phyloP scores from a whole-genome alignment of 768 basidiomycete genomes.

The Podaxis sp. region DNA sequence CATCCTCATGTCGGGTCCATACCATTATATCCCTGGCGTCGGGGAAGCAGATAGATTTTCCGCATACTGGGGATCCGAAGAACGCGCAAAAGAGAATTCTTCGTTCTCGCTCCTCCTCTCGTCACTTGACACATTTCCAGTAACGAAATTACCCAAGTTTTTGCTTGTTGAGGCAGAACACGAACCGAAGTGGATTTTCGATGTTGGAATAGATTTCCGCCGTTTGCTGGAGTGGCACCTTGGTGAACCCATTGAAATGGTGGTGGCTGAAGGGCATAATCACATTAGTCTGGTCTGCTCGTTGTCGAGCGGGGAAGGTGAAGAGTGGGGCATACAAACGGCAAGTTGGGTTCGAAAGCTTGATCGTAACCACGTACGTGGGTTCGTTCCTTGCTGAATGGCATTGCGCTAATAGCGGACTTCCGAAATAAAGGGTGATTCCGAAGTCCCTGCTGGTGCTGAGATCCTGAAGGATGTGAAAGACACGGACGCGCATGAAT shows the following conservation, averaged over 20 bases:
- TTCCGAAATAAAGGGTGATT: not conserved
- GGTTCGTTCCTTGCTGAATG: not conserved
- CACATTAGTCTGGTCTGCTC: conserved; percentile 57
- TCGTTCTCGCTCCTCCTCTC: not conserved
- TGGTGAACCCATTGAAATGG: conserved; percentile 28
- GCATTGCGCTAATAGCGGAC: not conserved
- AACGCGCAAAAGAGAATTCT: conserved; percentile 1
- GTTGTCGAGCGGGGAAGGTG: conserved; percentile 53
- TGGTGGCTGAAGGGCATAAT: conserved; percentile 54
- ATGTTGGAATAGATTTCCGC: conserved; percentile 35
- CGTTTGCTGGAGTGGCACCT: conserved; percentile 35
- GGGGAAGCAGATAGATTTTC: conserved; percentile 28
- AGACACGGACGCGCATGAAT: not conserved
- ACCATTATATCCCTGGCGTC: conserved; percentile 31
- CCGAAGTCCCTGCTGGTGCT: not conserved
- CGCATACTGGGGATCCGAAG: conserved; percentile 26
- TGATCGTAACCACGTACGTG: not conserved
- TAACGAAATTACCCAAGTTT: conserved; percentile 41
- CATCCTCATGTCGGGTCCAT: conserved; percentile 46
- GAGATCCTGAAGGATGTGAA: not conserved
- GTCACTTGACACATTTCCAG: conserved; percentile 29
- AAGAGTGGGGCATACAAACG: conserved; percentile 58
- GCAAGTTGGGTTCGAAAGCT: conserved; percentile 32
- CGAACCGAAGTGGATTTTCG: conserved; percentile 47
- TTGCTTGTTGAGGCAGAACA: conserved; percentile 49